Conservation (phyloP, 345 rosid species). For the Gossypium stocksii region DNA sequence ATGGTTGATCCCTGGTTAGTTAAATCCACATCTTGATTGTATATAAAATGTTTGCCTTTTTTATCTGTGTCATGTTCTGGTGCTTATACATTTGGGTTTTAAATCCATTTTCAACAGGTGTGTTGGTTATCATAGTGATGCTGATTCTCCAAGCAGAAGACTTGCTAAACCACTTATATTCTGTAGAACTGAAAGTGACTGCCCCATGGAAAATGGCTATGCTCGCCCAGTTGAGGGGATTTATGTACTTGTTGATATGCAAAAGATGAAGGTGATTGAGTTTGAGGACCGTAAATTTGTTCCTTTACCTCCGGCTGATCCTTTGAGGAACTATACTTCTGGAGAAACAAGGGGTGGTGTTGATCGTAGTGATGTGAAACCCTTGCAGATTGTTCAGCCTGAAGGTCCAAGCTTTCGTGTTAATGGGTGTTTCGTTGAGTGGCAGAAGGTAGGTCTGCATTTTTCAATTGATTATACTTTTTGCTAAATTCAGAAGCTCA, state of each 20-base stretch:
- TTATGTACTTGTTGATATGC: conserved; percentile 67
- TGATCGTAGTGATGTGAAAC: conserved; percentile 72
- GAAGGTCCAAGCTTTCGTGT: conserved; percentile 83
- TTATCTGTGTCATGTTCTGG: neutral
- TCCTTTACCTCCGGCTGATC: conserved; percentile 69
- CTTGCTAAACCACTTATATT: conserved; percentile 66
- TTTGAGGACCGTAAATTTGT: conserved; percentile 68
- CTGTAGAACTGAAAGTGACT: conserved; percentile 70
- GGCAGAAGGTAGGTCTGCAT: conserved; percentile 56
- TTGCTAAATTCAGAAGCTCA: conserved; percentile 1
- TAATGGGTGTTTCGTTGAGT: conserved; percentile 51
- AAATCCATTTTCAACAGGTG: conserved; percentile 39
- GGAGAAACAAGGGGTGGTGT: conserved; percentile 71
- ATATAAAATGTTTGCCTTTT: neutral
- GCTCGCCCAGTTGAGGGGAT: conserved; percentile 74
- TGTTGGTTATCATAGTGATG: conserved; percentile 67
- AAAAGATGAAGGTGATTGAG: conserved; percentile 66
- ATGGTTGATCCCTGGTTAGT: conserved; percentile 77
- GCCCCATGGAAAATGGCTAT: conserved; percentile 78
- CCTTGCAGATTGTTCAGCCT: conserved; percentile 58
- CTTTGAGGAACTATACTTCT: conserved; percentile 66
- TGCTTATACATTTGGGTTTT: conserved; percentile 27
- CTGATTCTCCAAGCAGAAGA: conserved; percentile 65
- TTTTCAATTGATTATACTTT: neutral
- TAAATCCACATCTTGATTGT: neutral